Evolutionary conservation across 257 asterid species (phyloP).

Genomic region (Fraxinus pennsylvanica): DNA sequence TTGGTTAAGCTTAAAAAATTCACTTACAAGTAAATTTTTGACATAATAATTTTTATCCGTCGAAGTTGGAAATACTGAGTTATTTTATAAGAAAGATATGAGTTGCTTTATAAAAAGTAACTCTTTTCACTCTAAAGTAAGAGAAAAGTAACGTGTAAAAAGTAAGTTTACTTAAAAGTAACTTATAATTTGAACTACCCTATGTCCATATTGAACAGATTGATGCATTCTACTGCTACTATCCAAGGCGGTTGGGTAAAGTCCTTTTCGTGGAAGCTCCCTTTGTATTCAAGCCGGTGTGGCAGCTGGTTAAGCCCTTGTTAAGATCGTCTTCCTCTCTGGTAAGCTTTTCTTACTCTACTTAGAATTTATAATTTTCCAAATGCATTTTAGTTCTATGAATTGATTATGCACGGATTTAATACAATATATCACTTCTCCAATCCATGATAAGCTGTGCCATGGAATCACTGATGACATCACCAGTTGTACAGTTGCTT

Average conservation of each 20-base stretch:
- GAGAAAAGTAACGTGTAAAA: background rate
- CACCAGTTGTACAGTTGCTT: background rate
- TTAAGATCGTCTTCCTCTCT: conserved; percentile 74
- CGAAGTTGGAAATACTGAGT: too few relatives aligned
- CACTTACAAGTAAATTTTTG: too few relatives aligned
- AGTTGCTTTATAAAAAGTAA: too few relatives aligned
- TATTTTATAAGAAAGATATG: too few relatives aligned
- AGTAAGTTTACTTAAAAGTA: background rate
- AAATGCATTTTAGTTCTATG: background rate
- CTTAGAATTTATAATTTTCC: background rate
- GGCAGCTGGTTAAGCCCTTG: conserved; percentile 83
- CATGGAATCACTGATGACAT: background rate
- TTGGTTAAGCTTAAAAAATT: too few relatives aligned
- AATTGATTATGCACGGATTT: too few relatives aligned
- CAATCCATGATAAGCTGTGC: too few relatives aligned
- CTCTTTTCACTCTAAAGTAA: too few relatives aligned
- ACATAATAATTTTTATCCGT: too few relatives aligned
- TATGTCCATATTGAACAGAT: conserved; percentile 47
- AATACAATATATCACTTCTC: too few relatives aligned
- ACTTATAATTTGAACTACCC: background rate
- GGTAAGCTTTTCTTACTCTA: conserved; percentile 45
- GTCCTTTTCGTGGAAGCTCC: conserved; percentile 90
- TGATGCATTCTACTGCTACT: conserved; percentile 81
- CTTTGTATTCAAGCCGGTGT: conserved; percentile 78
- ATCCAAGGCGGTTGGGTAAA: conserved; percentile 73